These are phyloP conservation scores for Senna tora DNA, from an alignment of 306 rosid genomes.

Conservation along the genomic window DNA sequence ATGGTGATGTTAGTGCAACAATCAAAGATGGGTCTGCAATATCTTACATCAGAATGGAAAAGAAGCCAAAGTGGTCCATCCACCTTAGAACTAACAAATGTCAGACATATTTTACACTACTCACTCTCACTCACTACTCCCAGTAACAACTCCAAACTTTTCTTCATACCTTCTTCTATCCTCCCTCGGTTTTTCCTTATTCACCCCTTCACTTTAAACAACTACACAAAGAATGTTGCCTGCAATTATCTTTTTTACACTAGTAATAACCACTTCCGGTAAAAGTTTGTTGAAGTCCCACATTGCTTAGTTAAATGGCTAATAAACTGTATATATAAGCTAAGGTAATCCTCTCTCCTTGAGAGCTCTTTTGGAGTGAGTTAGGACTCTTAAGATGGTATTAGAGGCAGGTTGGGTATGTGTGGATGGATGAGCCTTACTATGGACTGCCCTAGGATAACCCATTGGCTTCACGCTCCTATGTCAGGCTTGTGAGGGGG, in stretches of 20 bases:
- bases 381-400: too few species aligned
- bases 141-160: background rate
- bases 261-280: background rate
- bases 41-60: background rate
- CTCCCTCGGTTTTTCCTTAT: background rate
- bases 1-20: conserved; percentile 4
- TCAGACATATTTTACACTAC: background rate
- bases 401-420: too few species aligned
- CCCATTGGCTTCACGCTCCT: too few species aligned
- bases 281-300: background rate
- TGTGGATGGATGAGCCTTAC: too few species aligned
- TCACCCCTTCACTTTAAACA: background rate
- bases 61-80: background rate
- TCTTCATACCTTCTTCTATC: background rate
- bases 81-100: background rate
- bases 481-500: too few species aligned
- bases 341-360: too few species aligned
- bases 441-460: too few species aligned
- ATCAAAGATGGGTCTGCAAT: background rate
- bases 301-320: too few species aligned
- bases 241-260: background rate
- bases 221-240: background rate
- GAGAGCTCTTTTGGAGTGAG: too few species aligned
- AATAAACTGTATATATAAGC: too few species aligned
- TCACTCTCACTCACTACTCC: too few species aligned